These are phyloP conservation scores for Nicotiana rustica DNA, from an alignment of 305 asterid species.

Conservation along the genomic window DNA sequence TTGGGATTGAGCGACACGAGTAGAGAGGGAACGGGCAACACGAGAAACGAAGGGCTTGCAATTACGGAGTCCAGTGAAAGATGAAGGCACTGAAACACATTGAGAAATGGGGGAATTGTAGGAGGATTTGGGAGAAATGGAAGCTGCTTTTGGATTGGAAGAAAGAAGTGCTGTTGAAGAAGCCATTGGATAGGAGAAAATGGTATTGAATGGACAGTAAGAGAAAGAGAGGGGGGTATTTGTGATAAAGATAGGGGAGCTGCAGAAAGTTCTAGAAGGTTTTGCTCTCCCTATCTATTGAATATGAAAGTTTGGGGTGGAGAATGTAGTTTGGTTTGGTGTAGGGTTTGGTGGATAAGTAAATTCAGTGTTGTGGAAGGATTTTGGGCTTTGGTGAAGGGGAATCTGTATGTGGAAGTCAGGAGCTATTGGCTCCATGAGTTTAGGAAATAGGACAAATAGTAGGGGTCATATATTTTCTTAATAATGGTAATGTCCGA, in stretches of 20 bases:
- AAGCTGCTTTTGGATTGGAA: background rate
- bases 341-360: no score
- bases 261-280: background rate
- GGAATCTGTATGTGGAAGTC: no score
- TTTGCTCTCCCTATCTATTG: background rate
- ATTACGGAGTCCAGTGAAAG: slow-evolving; percentile 31
- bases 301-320: background rate
- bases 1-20: slow-evolving; percentile 26
- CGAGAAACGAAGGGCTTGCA: slow-evolving; percentile 32
- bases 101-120: background rate
- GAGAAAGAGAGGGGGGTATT: background rate
- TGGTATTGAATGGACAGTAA: slow-evolving; percentile 17
- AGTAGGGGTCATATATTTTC: no score
- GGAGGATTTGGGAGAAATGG: slow-evolving; percentile 25
- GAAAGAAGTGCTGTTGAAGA: slow-evolving; percentile 31
- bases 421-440: no score
- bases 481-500: no score
- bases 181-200: slow-evolving; percentile 29
- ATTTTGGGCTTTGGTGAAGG: background rate
- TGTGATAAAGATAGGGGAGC: slow-evolving; percentile 1
- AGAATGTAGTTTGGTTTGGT: background rate
- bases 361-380: background rate
- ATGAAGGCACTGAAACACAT: slow-evolving; percentile 1
- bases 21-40: background rate
- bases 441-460: no score